phyloP scores from a whole-genome alignment of 345 rosid species.

The Hypericum androsaemum region DNA sequence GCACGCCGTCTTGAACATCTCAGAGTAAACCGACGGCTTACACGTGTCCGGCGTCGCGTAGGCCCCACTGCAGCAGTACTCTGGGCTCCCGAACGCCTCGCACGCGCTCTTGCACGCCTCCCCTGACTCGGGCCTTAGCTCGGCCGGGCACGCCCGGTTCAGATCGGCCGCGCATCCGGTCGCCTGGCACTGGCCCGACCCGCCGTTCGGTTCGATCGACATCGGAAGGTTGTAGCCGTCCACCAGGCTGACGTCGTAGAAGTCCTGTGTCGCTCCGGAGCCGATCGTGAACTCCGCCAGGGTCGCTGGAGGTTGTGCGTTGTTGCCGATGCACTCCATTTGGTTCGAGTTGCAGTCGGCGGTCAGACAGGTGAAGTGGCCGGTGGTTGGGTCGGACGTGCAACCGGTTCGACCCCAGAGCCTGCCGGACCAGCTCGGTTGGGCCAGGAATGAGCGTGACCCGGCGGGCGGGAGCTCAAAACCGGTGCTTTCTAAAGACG shows the following conservation, averaged over 20 bases:
- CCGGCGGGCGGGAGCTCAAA: slow-evolving; percentile 19
- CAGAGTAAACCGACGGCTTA: slow-evolving; percentile 3
- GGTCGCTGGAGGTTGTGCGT: slow-evolving; percentile 28
- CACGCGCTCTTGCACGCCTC: background rate
- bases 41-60: slow-evolving; percentile 2
- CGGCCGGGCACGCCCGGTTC: background rate
- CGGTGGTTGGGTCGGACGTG: slow-evolving; percentile 15
- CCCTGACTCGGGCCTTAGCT: background rate
- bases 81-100: slow-evolving; percentile 5
- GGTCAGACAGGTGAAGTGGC: slow-evolving; percentile 18
- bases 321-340: slow-evolving; percentile 19
- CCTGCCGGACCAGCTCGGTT: slow-evolving; percentile 26
- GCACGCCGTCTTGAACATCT: slow-evolving; percentile 5
- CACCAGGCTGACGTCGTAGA: slow-evolving; percentile 23
- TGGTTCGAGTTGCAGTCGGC: slow-evolving; percentile 20
- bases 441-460: slow-evolving; percentile 18
- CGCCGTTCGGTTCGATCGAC: slow-evolving; percentile 19
- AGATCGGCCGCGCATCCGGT: background rate
- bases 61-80: slow-evolving; percentile 1
- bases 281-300: slow-evolving; percentile 22
- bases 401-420: slow-evolving; percentile 29
- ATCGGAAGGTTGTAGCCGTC: slow-evolving; percentile 24
- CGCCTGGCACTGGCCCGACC: slow-evolving; percentile 6
- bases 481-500: slow-evolving; percentile 19
- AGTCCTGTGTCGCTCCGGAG: slow-evolving; percentile 9